Evolutionary conservation across 148 eudicot genomes (phyloP), one percentile per base, ranked within the genome.

Genomic region (Chenopodium suecicum): DNA sequence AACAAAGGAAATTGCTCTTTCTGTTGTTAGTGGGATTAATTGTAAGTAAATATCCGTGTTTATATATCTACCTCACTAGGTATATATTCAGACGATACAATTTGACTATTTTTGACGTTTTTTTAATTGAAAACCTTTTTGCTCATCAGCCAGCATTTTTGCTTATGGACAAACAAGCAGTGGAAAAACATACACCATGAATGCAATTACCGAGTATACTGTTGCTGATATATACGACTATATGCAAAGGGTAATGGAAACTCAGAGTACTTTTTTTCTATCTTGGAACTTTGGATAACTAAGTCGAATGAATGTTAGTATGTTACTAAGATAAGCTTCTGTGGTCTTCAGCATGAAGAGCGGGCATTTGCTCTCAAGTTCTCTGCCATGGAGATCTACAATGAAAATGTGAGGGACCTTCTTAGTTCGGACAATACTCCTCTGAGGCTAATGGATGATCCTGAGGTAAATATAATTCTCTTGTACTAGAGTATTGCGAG

Each of bases 101-200:
- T 65, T 9, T 41, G 9, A 31, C 32, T 31, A 31, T 31, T 31
- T 31, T 31, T 29, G 77, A 27, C 6, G 62, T 31, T 31, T 31
- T 31, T 31, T 31, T 31, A 1, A 17, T 68, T 0, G 37, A 63
- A 52, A 52, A 29, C 1, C 41, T 25, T 47, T 19, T 63, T 80
- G 73, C 76, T 77, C 23, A 65, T 70, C 89, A 94, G 98, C 98
- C 54, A 94, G 97, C 86, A 88, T 94, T 79, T 94, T 94, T 82
- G 98, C 98, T 79, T 94, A 94, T 83, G 98, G 98, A 80, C 98
- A 94, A 87, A 94, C 98, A 63, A 94, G 95, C 90, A 94, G 98
- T 84, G 98, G 98, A 71, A 94, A 94, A 87, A 94, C 98, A 23
- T 94, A 94, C 82, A 94, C 98, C 31, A 94, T 94, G 98, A 88